Evolutionary conservation across 1,284 basidiomycete genomes (phyloP).

Genomic region (Apiotrichum gamsii): DNA sequence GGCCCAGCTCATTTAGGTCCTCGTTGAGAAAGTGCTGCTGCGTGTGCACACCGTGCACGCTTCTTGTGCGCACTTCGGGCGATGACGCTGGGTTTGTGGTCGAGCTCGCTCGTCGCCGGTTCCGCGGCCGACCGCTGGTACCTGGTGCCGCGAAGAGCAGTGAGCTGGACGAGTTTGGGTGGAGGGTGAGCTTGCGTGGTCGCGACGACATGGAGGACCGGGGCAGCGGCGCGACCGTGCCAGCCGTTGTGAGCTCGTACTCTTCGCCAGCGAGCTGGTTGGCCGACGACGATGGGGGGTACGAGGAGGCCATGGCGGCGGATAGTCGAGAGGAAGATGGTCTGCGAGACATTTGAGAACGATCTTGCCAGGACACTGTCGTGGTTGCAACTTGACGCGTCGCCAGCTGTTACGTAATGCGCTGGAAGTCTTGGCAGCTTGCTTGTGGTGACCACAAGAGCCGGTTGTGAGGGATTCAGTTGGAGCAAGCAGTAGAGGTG

Average conservation of each 20-base stretch:
- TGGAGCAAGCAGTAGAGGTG: too few species aligned
- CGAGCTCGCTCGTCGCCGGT: constrained; percentile 2
- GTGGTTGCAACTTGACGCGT: too few species aligned
- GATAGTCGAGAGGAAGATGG: neutral
- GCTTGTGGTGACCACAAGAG: too few species aligned
- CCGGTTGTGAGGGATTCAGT: too few species aligned
- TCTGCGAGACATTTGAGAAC: too few species aligned
- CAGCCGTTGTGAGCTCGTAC: constrained; percentile 25
- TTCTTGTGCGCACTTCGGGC: constrained; percentile 9
- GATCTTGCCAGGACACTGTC: too few species aligned
- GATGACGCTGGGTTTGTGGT: neutral
- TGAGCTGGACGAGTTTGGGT: constrained; percentile 23
- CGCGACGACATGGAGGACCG: neutral
- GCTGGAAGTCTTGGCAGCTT: neutral
- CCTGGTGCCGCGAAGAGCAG: constrained; percentile 30
- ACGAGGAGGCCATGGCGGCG: constrained; percentile 10
- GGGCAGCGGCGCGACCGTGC: constrained; percentile 3
- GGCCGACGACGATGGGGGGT: constrained; percentile 15
- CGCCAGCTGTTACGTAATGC: too few species aligned
- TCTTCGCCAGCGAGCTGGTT: constrained; percentile 25
- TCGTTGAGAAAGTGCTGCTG: constrained; percentile 14
- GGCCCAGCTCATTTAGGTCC: constrained; percentile 8
- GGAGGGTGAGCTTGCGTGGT: constrained; percentile 30
- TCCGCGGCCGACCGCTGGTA: too few species aligned
- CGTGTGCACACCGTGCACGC: constrained; percentile 2